A percentile compares a stretch with the other conserved stretches of the same genome.
These are phyloP conservation scores for Alternaria incomplexa DNA, from an alignment of 2,329 filamentous ascomycete genomes.

Conservation along the genomic window DNA sequence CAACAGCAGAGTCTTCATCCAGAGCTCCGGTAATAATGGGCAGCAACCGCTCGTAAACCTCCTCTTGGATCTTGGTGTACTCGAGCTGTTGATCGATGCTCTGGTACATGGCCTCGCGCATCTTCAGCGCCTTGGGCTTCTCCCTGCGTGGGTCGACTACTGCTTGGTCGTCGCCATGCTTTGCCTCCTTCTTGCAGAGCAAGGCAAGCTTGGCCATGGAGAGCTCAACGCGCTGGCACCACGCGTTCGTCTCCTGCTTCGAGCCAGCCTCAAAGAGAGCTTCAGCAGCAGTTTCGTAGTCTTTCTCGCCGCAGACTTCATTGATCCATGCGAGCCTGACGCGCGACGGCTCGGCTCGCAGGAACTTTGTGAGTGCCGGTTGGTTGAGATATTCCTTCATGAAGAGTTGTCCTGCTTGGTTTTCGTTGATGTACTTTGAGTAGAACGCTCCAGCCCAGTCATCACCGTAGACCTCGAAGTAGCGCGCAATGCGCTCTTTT, in stretches of 20 bases:
- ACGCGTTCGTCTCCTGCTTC: slow-evolving; percentile 76
- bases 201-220: slow-evolving; percentile 81
- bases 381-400: slow-evolving; percentile 71
- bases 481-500: slow-evolving; percentile 52
- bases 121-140: slow-evolving; percentile 50
- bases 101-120: slow-evolving; percentile 35
- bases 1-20: slow-evolving; percentile 77
- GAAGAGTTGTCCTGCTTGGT: slow-evolving; percentile 59
- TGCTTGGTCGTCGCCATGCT: slow-evolving; percentile 31
- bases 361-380: slow-evolving; percentile 75
- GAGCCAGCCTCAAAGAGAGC: slow-evolving; percentile 74
- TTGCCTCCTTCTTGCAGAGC: slow-evolving; percentile 61
- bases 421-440: slow-evolving; percentile 71
- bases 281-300: slow-evolving; percentile 75
- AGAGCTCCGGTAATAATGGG: slow-evolving; percentile 73
- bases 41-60: slow-evolving; percentile 73
- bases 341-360: slow-evolving; percentile 73
- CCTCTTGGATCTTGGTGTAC: slow-evolving; percentile 79
- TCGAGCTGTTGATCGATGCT: slow-evolving; percentile 66
- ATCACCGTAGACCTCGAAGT: slow-evolving; percentile 70
- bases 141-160: slow-evolving; percentile 36
- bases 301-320: slow-evolving; percentile 76
- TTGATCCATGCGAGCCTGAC: slow-evolving; percentile 94
- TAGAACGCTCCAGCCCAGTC: slow-evolving; percentile 80
- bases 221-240: slow-evolving; percentile 92